These are phyloP conservation scores for Nissolia schottii DNA, from an alignment of 306 rosid species.

Conservation along the genomic window DNA sequence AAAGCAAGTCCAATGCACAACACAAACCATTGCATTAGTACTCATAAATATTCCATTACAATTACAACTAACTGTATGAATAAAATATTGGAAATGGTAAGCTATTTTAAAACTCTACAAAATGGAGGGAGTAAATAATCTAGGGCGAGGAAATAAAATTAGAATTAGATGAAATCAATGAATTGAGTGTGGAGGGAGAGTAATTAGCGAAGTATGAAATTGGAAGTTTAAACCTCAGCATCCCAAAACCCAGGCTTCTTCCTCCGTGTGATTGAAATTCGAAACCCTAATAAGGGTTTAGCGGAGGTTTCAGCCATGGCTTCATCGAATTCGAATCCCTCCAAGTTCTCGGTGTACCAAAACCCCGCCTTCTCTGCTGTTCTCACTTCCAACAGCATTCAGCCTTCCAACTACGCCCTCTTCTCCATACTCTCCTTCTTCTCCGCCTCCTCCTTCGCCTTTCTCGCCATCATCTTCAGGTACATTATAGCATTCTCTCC, in stretches of 20 bases:
- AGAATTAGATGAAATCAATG: too few relatives aligned
- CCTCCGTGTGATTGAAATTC: background rate
- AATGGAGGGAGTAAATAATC: too few relatives aligned
- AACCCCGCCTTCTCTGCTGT: conserved; percentile 72
- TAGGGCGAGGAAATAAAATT: too few relatives aligned
- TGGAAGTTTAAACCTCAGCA: background rate
- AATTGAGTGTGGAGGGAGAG: too few relatives aligned
- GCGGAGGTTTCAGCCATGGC: conserved; percentile 23
- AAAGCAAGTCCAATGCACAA: too few relatives aligned
- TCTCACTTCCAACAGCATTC: conserved; percentile 75
- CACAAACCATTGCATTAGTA: too few relatives aligned
- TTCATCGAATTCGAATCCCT: conserved; percentile 51
- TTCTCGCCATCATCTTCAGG: conserved; percentile 62
- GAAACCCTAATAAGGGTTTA: conserved; percentile 14
- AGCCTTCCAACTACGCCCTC: conserved; percentile 59
- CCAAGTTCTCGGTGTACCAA: conserved; percentile 73
- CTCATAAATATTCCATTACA: too few relatives aligned
- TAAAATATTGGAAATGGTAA: too few relatives aligned
- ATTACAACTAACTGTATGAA: too few relatives aligned
- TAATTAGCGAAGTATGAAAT: background rate
- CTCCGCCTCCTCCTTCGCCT: conserved; percentile 56
- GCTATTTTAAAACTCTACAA: too few relatives aligned
- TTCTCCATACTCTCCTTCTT: conserved; percentile 55
- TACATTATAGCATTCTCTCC: conserved; percentile 17
- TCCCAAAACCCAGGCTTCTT: background rate